Conservation (phyloP, 495 filamentous ascomycete genomes). For the Usnea hakonensis region DNA sequence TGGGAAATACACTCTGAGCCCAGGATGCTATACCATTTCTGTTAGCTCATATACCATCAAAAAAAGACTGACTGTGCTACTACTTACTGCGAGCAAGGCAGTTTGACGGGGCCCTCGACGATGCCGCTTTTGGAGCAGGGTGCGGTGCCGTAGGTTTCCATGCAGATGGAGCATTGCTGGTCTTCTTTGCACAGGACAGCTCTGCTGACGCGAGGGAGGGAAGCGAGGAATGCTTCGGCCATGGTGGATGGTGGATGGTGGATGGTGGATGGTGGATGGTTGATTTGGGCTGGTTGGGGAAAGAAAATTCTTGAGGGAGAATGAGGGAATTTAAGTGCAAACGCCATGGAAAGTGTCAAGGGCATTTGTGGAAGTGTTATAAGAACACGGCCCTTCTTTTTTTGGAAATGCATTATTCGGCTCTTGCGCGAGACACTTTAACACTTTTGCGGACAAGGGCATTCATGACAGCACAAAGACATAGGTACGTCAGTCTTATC, state of each 20-base stretch:
- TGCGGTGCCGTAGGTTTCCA: neutral
- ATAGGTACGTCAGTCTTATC: neutral
- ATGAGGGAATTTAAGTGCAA: neutral
- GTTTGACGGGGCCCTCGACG: neutral
- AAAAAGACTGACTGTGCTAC: too few relatives aligned
- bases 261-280: neutral
- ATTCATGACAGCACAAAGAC: neutral
- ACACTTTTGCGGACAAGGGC: neutral
- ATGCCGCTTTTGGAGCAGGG: neutral
- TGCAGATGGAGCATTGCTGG: neutral
- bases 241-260: neutral
- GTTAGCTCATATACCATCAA: too few relatives aligned
- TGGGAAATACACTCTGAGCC: neutral
- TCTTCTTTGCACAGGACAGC: neutral
- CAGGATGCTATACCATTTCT: too few relatives aligned
- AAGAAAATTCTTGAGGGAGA: neutral
- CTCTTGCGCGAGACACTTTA: neutral
- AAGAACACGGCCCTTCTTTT: neutral
- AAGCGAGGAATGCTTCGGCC: neutral
- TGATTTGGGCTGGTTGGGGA: neutral
- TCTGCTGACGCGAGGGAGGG: neutral
- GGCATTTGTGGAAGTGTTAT: neutral
- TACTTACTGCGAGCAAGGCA: neutral
- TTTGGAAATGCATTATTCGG: neutral
- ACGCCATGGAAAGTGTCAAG: neutral